Base-by-base conservation (phyloP, 148 eudicot species). In the Nepenthes gracilis region DNA sequence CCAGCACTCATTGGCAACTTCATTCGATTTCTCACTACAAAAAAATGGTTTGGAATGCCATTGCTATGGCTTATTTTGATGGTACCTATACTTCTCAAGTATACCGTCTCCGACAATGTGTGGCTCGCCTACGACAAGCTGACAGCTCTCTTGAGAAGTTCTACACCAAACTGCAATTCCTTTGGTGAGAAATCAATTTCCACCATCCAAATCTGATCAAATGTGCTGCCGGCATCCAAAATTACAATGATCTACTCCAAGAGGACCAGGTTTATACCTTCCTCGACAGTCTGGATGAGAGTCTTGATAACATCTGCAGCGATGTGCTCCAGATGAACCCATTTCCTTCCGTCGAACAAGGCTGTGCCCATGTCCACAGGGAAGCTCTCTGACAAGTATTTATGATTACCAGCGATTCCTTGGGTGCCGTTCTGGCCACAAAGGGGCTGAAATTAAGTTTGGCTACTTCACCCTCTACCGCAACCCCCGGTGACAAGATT, bases 61-160 rank as follows among this genome's bases (percentile, higher is more conserved):
- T 32, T 64, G 38, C 68, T 43, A 64, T 23, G 10, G 60, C 59
- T 1, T 60, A 67, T 52, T 60, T 60, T 40, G 71, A 67, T 43
- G 60, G 71, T 0, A 52, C 7, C 32, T 59, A 60, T 55, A 60
- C 38, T 5, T 52, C 67, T 11, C 59, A 60, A 36, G 63, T 58
- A 1, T 67, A 69, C 48, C 57, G 62, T 34, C 54, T 69, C 2
- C 1, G 6, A 14, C 1, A 15, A 14, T 2, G 57, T 2, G 72
- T 62, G 47, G 1, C 63, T 4, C 35, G 6, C 0, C 13, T 66
- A 7, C 12, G 13, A 55, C 65, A 52, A 43, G 5, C 23, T 1
- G 43, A 33, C 0, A 33, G 6, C 4, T 52, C 59, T 4, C 9
- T 64, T 34, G 68, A 64, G 45, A 43, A 15, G 32, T 55, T 55